These are phyloP conservation scores for Cladophialophora yegresii DNA, from an alignment of 2,329 filamentous ascomycete genomes.

Conservation along the genomic window DNA sequence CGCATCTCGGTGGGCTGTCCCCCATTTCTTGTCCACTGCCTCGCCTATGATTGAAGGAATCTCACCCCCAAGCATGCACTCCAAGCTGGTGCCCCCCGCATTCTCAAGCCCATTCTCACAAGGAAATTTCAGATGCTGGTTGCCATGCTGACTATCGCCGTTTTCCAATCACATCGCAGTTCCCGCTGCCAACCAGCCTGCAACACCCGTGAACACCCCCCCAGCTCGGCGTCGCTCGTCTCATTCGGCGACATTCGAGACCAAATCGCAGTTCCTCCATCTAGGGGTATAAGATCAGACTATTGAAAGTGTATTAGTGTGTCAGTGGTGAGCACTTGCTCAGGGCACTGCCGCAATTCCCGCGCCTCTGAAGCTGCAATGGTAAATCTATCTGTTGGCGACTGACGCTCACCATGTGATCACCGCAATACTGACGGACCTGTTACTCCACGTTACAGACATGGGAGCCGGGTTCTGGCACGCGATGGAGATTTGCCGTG, in stretches of 20 bases:
- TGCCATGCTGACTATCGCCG: conserved; percentile 8
- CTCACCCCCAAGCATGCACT: conserved; percentile 1
- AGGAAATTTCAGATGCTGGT: conserved; percentile 10
- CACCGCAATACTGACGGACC: neutral
- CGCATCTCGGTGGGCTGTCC: neutral
- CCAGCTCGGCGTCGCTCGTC: neutral
- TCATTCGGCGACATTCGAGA: neutral
- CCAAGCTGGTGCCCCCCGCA: conserved; percentile 8
- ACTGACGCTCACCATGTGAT: neutral
- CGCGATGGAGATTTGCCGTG: neutral
- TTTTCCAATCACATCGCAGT: neutral
- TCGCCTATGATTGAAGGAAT: conserved; percentile 13
- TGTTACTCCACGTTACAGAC: neutral
- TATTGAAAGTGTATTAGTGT: neutral
- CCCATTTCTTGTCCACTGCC: neutral
- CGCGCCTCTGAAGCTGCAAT: neutral
- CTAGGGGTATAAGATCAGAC: neutral
- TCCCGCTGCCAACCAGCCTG: too few relatives aligned
- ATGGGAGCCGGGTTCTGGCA: neutral
- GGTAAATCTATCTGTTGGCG: neutral
- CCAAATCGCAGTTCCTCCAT: neutral
- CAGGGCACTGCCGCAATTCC: neutral
- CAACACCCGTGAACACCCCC: neutral
- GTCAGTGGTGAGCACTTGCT: neutral
- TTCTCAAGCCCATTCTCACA: conserved; percentile 9